Evolutionary conservation across 2,329 filamentous ascomycete genomes (phyloP).

Genomic region (Hypoxylon sp.): DNA sequence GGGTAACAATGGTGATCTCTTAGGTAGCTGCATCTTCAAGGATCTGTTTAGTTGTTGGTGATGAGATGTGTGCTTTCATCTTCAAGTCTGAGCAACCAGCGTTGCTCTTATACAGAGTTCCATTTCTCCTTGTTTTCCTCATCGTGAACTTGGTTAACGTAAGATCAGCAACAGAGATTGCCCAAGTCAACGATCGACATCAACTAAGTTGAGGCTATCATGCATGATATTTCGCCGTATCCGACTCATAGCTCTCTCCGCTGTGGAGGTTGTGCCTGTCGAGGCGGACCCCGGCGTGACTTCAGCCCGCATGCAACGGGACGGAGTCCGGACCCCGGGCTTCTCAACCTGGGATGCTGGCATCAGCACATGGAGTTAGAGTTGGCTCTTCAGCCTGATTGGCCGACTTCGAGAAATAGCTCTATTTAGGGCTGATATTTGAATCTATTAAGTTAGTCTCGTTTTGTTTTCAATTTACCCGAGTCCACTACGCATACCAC

Average conservation of each 20-base stretch:
- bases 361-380: conserved; percentile 13
- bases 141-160: neutral
- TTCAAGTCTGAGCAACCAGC: neutral
- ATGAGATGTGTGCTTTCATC: neutral
- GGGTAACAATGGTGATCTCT: neutral
- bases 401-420: neutral
- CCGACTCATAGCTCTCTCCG: neutral
- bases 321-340: conserved; percentile 4
- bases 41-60: neutral
- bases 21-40: neutral
- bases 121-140: neutral
- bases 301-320: conserved; percentile 9
- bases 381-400: neutral
- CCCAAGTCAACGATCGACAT: neutral
- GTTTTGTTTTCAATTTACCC: neutral
- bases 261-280: neutral
- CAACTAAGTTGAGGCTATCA: neutral
- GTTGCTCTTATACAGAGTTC: neutral
- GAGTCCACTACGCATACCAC: neutral
- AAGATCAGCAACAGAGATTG: neutral
- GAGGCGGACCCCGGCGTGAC: conserved; percentile 1
- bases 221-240: neutral
- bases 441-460: neutral
- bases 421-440: neutral
- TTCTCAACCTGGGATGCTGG: conserved; percentile 2